Evolutionary conservation across 2,329 filamentous ascomycete species (phyloP), one percentile per base, ranked within the genome.

Genomic region (Purpureocillium takamizusanense): DNA sequence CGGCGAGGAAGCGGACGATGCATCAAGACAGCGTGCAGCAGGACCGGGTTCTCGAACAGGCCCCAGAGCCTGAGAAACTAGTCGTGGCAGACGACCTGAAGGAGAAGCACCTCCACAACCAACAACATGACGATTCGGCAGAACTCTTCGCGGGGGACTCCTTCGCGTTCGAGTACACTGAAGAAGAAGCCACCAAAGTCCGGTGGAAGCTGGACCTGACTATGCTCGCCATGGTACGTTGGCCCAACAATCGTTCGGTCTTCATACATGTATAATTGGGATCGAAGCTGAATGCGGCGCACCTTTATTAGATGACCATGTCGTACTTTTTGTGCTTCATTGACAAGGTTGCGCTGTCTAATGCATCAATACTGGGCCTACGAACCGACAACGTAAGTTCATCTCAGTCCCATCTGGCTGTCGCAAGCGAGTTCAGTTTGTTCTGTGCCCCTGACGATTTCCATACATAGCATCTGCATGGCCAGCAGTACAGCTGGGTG

Each of bases 401-500:
- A 6, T 25, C 21, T 10, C 5, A 25, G 6, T 5, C 21, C 21
- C 10, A 10, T 10, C 21, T 10, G 10, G 21, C 21, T 25, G 21
- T 25, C 21, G 6, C 21, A 5, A 25, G 21, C 10, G 21, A 5
- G 6, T 10, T 25, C 6, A 25, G 6, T 10, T 25, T 25, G 10
- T 25, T 25, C n/a, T n/a, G n/a, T n/a, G n/a, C n/a, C n/a, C n/a
- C n/a, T n/a, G n/a, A n/a, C n/a, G n/a, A n/a, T n/a, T n/a, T n/a
- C n/a, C n/a, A n/a, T n/a, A n/a, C n/a, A 25, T 25, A 36, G 32
- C 27, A 41, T 4, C 41, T 43, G 5, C 23, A 31, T 9, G 41
- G 41, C 7, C 40, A 45, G 23, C 33, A 43, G 16, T 45, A 45
- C 25, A 43, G 39, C 27, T 45, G 41, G 43, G 41, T 31, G 41